Evolutionary conservation across 1,284 basidiomycete species (phyloP), one percentile per base, ranked within the genome.

Genomic region (Naganishia liquefaciens): DNA sequence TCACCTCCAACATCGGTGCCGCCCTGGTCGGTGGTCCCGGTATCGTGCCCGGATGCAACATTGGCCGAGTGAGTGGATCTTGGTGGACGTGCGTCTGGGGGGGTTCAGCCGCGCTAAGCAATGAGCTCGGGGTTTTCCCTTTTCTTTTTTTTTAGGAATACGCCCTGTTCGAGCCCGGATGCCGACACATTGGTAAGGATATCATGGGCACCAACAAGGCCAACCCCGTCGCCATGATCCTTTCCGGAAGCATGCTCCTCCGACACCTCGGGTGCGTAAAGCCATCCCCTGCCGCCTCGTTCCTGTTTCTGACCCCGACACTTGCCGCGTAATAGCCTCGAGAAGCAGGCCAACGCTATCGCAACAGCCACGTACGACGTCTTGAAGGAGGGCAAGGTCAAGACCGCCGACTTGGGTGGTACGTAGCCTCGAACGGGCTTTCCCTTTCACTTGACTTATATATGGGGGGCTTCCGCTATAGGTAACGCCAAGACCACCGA

Each of bases 181-280:
- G 95, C 82, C 88, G 95, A 81, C 96, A 99, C 81, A 93, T 98
- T 74, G 96, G 94, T 69, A 91, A 90, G 78, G 94, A 98, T 77
- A 93, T 98, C 80, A 94, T 93, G 92, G 93, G 93, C 70, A 93
- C 90, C 73, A 92, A 95, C 85, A 88, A 88, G 74, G 96, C 96
- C 73, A 99, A 99, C 84, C 96, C 96, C 23, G 88, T 93, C 50
- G 96, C 96, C 61, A 97, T 99, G 92, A 88, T 99, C 76, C 87
- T 99, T 70, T 93, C 90, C 68, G 87, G 95, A 47, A 95, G 95
- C 65, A 99, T 99, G 95, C 92, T 99, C 91, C 86, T 99, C 72
- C 85, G 95, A 74, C 96, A 99, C 81, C 87, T 99, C 68, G 95
- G 94, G 87, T 89, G 74, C 68, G 84, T 76, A 10, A 40, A 39